Base-by-base conservation (phyloP, 345 rosid species). In the Kandelia obovata region DNA sequence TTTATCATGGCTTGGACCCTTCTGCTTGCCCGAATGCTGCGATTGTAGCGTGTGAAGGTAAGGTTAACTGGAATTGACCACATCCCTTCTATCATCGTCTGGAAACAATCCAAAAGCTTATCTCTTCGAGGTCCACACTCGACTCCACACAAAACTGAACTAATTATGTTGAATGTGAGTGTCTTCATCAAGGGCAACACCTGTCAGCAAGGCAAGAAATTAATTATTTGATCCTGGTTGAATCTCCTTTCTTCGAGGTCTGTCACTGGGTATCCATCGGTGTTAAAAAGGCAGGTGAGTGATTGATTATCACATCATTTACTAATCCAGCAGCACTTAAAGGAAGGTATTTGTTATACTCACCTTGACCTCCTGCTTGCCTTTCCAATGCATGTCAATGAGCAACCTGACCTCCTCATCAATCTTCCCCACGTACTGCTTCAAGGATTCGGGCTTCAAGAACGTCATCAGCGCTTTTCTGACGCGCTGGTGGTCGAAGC, bases 361-460 rank as follows among this genome's bases (percentile, higher is more conserved):
- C 71, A 83, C 81, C 69, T 19, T 72, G 60, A 84, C 75, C 57
- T 74, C 72, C 27, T 83, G 76, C 71, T 84, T 82, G 53, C 84
- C 84, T 47, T 53, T 55, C 87, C 88, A 81, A 4, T 83, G 76
- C 64, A 58, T 58, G 71, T 80, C 47, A 13, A 88, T 71, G 61
- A 84, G 87, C 72, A 62, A 17, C 80, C 78, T 80, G 34, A 88
- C 78, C 72, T 80, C 87, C 69, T 46, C 73, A 27, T 86, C 87
- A 61, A 88, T 86, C 73, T 80, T 81, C 28, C 79, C 85, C 25
- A 86, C 66, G 5, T 83, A 83, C 37, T 74, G 73, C 72, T 72
- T 84, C 78, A 94, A 68, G 1, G 96, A 88, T 64, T 86, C 89
- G 7, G 89, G 87, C 71, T 70, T 81, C 78, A 84, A 27, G 71